These are phyloP conservation scores for Oryza meyeriana DNA, from an alignment of 176 grass and related monocot species.

Conservation along the genomic window DNA sequence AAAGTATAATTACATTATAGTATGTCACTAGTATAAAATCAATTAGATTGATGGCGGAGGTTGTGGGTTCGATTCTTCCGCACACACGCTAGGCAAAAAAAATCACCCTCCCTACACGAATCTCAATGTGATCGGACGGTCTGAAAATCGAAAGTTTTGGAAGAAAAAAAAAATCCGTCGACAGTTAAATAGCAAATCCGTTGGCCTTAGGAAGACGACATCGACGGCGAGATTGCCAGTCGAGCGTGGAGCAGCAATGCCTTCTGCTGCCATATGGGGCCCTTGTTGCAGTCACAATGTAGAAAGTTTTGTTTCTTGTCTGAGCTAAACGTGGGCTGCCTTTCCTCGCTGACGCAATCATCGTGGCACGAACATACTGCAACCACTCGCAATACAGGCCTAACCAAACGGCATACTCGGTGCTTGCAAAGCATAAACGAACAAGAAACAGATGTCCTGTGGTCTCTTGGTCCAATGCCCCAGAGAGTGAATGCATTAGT, in stretches of 20 bases:
- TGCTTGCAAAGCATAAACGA: background rate
- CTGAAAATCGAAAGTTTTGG: too few relatives aligned
- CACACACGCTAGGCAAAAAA: too few relatives aligned
- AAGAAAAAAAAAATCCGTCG: too few relatives aligned
- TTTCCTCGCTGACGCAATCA: background rate
- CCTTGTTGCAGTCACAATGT: background rate
- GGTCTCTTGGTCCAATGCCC: background rate
- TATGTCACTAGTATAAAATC: too few relatives aligned
- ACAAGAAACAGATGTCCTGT: background rate
- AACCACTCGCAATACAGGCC: background rate
- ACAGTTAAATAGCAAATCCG: too few relatives aligned
- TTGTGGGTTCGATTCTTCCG: too few relatives aligned
- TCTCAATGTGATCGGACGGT: too few relatives aligned
- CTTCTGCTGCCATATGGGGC: background rate
- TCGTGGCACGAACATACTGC: background rate
- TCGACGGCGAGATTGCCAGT: background rate
- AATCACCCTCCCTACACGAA: too few relatives aligned
- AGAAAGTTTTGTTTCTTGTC: background rate
- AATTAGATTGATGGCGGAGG: too few relatives aligned
- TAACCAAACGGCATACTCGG: background rate
- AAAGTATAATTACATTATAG: too few relatives aligned
- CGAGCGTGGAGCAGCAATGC: background rate
- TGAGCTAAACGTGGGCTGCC: background rate
- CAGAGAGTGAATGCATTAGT: background rate
- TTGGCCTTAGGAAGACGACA: background rate